Evolutionary conservation across 2,329 filamentous ascomycete species (phyloP), one percentile per base, ranked within the genome.

Genomic region (Cordyceps sp.): DNA sequence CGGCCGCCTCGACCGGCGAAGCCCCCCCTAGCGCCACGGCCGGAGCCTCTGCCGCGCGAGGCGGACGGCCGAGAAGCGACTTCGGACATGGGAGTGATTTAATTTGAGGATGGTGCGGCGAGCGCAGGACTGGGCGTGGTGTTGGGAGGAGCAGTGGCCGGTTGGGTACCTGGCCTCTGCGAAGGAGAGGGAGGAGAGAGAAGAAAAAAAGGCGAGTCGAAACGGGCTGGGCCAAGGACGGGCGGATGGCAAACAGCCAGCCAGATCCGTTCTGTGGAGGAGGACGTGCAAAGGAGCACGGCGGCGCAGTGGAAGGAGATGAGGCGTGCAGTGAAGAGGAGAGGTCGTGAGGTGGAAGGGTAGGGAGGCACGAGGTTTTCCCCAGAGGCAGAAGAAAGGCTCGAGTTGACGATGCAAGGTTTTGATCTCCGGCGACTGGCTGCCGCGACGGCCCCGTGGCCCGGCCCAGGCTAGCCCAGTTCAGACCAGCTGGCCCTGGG

Each of bases 41-140:
- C 71, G 57, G 84, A 79, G 64, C 83, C 84, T 73, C 90, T 80
- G 62, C 88, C 86, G 64, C 88, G 83, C 66, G 75, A 60, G 62
- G 82, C 75, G 58, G 76, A 70, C 55, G 80, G 71, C 70, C 86
- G 74, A 62, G 79, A 72, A 69, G 85, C 79, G 64, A 82, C 73
- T 73, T 96, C 88, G 71, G 90, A 93, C 90, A 96, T 96, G 64
- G 57, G 61, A 50, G 55, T n/a, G n/a, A n/a, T n/a, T 49, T 52
- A 49, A 45, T 47, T 52, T 58, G 50, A 50, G 18, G 29, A 31
- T 8, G 12, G 16, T 33, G 35, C 41, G 43, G 41, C 45, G 43
- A 27, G 37, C 29, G 38, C 30, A 32, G 28, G 29, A 35, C 15
- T n/a, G n/a, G n/a, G n/a, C 30, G 33, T 30, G 33, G 33, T 20